Conservation (phyloP, 2,329 filamentous ascomycete genomes). For the Talaromyces albobiverticillius region DNA sequence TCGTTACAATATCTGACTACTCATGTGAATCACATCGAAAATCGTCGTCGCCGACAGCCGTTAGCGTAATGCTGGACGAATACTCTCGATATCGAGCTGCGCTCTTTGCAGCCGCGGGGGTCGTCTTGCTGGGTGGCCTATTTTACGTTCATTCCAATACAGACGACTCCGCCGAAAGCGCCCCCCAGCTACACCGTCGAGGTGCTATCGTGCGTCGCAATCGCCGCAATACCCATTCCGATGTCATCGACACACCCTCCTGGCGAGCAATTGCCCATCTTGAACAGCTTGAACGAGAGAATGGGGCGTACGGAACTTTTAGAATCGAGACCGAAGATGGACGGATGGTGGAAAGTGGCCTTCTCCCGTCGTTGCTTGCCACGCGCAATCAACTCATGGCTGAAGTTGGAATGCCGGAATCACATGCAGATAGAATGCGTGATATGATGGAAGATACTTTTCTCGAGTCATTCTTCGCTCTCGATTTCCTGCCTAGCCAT, state of each 20-base stretch:
- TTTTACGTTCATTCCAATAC: constrained; percentile 37
- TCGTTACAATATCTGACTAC: neutral
- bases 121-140: constrained; percentile 41
- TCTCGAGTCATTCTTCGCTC: constrained; percentile 40
- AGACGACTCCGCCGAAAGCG: constrained; percentile 18
- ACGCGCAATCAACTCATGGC: constrained; percentile 42
- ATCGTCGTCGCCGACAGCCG: neutral
- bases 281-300: constrained; percentile 38
- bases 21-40: neutral
- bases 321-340: constrained; percentile 42
- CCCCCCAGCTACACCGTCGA: constrained; percentile 36
- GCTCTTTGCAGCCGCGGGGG: constrained; percentile 40
- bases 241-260: constrained; percentile 31
- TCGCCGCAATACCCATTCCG: constrained; percentile 27
- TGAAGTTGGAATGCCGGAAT: constrained; percentile 35
- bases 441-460: constrained; percentile 45
- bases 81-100: constrained; percentile 37
- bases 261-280: constrained; percentile 38
- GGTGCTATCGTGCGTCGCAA: constrained; percentile 38
- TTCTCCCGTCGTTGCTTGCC: constrained; percentile 41
- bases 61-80: constrained; percentile 14
- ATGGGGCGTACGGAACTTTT: constrained; percentile 42
- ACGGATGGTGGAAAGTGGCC: constrained; percentile 38
- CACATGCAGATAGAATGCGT: constrained; percentile 40
- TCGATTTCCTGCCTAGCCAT: constrained; percentile 39